Evolutionary conservation across 2,329 filamentous ascomycete genomes (phyloP).

Genomic region (Fusarium albidum): DNA sequence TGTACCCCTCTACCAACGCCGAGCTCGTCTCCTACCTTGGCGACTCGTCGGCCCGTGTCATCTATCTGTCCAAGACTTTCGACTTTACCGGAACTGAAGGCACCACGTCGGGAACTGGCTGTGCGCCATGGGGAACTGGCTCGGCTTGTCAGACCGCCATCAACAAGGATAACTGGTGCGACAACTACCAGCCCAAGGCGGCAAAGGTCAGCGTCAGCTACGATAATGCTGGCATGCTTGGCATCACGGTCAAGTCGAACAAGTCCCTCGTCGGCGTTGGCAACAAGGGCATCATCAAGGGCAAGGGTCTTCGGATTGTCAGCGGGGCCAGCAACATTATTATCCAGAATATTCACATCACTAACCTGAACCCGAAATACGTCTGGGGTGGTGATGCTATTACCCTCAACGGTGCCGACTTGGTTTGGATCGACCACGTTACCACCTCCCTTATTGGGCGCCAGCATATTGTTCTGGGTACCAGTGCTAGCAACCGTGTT

Average conservation of each 20-base stretch:
- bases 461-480: constrained; percentile 68
- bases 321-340: too few relatives aligned
- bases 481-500: constrained; percentile 59
- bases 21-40: constrained; percentile 68
- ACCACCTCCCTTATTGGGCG: constrained; percentile 66
- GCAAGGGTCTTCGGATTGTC: constrained; percentile 44
- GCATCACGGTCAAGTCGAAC: constrained; percentile 59
- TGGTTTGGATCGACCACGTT: constrained; percentile 62
- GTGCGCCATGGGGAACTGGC: constrained; percentile 64
- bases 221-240: constrained; percentile 61
- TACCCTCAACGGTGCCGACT: constrained; percentile 56
- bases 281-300: constrained; percentile 66
- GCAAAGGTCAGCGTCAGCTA: constrained; percentile 55
- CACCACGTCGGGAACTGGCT: constrained; percentile 59
- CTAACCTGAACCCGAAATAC: constrained; percentile 63
- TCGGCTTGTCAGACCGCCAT: constrained; percentile 66
- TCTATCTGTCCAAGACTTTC: constrained; percentile 64
- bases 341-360: constrained; percentile 48
- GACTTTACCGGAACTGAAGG: constrained; percentile 66
- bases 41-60: constrained; percentile 61
- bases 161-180: constrained; percentile 66
- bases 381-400: constrained; percentile 69
- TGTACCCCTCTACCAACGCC: constrained; percentile 60
- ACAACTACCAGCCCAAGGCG: constrained; percentile 63
- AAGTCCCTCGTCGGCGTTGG: constrained; percentile 61